Evolutionary conservation across 1,139 yeast genomes (phyloP).

Genomic region (Hansenula sp.): DNA sequence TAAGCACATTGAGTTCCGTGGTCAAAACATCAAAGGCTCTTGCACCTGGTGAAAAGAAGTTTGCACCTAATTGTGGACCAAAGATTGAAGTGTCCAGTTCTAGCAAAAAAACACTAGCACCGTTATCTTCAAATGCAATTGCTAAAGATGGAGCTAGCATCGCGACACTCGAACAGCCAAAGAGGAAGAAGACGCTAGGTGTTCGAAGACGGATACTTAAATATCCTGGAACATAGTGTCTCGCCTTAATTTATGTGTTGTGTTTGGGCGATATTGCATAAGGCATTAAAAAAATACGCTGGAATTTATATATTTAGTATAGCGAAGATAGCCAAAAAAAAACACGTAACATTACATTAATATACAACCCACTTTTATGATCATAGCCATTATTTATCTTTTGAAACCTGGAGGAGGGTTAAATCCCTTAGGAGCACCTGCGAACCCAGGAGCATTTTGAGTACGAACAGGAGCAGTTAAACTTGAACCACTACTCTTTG

Average conservation of each 20-base stretch:
- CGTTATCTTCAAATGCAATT: neutral
- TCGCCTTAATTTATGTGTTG: no score
- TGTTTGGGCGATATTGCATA: no score
- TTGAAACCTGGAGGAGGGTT: slow-evolving; percentile 42
- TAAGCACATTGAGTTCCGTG: neutral
- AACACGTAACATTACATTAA: neutral
- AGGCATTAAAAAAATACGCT: no score
- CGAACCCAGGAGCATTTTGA: slow-evolving; percentile 18
- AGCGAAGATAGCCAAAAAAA: neutral
- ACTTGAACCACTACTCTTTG: slow-evolving; percentile 7
- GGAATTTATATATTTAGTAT: neutral
- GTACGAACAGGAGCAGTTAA: slow-evolving; percentile 22
- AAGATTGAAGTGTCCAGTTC: neutral
- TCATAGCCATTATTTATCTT: slow-evolving; percentile 13
- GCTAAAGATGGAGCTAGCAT: neutral
- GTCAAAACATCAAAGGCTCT: neutral
- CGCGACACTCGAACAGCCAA: slow-evolving; percentile 1
- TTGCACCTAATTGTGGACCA: neutral
- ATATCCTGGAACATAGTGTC: neutral
- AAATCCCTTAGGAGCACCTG: slow-evolving; percentile 30
- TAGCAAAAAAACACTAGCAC: slow-evolving; percentile 1
- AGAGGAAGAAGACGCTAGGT: slow-evolving; percentile 13
- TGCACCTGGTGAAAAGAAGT: neutral
- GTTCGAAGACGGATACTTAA: slow-evolving; percentile 11
- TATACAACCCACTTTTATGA: neutral